Base-by-base conservation (phyloP, 129 eudicot species). In the Flaveria sonorensis region DNA sequence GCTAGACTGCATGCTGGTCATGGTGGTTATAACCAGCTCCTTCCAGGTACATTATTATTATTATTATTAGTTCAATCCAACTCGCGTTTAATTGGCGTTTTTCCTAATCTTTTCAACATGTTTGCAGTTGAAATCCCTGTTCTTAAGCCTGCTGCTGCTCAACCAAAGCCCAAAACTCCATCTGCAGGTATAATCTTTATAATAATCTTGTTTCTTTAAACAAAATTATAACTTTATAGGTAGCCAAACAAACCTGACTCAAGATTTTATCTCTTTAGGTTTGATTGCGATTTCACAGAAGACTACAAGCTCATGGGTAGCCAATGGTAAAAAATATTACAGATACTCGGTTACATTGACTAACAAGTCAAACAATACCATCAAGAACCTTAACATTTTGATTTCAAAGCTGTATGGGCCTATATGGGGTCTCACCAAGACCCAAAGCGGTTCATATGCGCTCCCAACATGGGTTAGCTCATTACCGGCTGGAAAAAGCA, bases 371-470 rank as follows among this genome's bases (percentile, higher is more conserved):
- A 51, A 62, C 40, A 93, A 90, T 85, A 87, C 86, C 3, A 66
- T 93, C 78, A 90, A 81, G 81, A 81, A 83, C 64, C 64, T 93
- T 70, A 87, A 89, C 68, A 83, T 93, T 67, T 76, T 83, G 6
- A 80, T 93, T 68, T 70, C 90, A 43, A 85, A 87, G 84, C 96
- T 93, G 24, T 88, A 87, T 43, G 98, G 98, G 56, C 91, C 97
- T 47, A 16, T 93, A 48, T 93, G 98, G 98, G 98, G 98, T 68
- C 95, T 93, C 4, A 82, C 85, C 43, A 90, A 88, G 82, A 84
- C 79, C 7, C 16, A 55, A 72, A 88, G 91, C 0, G 77, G 87
- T 50, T 85, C 91, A 3, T 93, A 90, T 67, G 72, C 65, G 70
- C 79, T 90, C 70, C 98, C 98, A 20, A 67, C 89, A 73, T 86